Evolutionary conservation across 257 asterid genomes (phyloP), one percentile per base, ranked within the genome.

Genomic region (Parsonsia alboflavescens): DNA sequence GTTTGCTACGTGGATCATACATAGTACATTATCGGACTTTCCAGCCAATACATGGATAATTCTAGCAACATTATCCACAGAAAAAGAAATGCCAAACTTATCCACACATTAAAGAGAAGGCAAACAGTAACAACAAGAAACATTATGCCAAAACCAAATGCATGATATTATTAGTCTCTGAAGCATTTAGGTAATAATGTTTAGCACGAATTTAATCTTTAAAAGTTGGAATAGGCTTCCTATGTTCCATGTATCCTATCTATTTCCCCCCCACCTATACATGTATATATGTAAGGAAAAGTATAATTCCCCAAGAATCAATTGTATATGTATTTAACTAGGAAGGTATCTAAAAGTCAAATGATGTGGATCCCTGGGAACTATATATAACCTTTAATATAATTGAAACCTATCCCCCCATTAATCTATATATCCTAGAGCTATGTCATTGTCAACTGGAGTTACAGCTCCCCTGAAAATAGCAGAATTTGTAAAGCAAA

Each of bases 1-100:
- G 49, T 65, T 17, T 11, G 74, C 67, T 28, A 74, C 78, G 82
- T 78, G 78, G 74, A n/a, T n/a, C n/a, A n/a, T 30, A 21, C 59
- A 4, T 22, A 2, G 22, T 44, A 26, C 52, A 7, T 75, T 15
- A 39, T 48, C 13, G 17, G 10, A 15, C n/a, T 45, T 54, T 48
- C 44, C 22, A 26, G 54, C 2, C 56, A 3, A 2, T 44, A 45
- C 28, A 10, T 13, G n/a, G n/a, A 2, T 24, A 44, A 54, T 22
- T 33, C 50, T 33, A 1, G 24, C 58, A 5, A 7, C 17, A 46
- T 21, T 68, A 76, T 68, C 79, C 69, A 75, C 42, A 61, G 42
- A 11, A 12, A 10, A 7, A 0, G 28, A 54, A 54, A n/a, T 46
- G 50, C 13, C 50, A 33, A 33, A 33, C 39, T 33, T 33, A 33